A percentile compares a stretch with the other conserved stretches of the same genome.
phyloP scores from a whole-genome alignment of 202 grass and related monocot genomes.

The Zizania palustris region DNA sequence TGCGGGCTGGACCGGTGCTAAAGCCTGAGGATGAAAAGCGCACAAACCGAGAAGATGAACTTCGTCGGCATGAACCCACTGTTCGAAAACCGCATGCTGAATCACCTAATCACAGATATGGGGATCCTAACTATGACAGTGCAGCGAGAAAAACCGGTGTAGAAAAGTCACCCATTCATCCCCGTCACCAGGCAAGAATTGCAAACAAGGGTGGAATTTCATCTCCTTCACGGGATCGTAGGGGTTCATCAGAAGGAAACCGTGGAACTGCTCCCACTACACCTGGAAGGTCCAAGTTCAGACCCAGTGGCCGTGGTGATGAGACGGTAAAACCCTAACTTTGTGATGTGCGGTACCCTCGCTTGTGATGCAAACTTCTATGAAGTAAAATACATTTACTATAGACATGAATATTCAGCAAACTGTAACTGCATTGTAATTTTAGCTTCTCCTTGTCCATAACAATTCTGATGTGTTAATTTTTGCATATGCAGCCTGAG shows the following conservation, averaged over 20 bases:
- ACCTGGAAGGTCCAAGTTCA: constrained; percentile 66
- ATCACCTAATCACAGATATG: constrained; percentile 54
- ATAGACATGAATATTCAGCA: not conserved
- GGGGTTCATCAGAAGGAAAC: constrained; percentile 54
- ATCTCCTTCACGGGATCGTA: constrained; percentile 64
- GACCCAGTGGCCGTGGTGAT: constrained; percentile 53
- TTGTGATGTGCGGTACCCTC: not conserved
- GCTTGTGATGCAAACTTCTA: too few relatives aligned
- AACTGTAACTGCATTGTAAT: too few relatives aligned
- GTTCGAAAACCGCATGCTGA: constrained; percentile 45
- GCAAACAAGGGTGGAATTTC: constrained; percentile 58
- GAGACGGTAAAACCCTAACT: constrained; percentile 61
- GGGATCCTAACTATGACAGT: constrained; percentile 38
- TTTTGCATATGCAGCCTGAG: constrained; percentile 54
- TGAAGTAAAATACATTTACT: not conserved
- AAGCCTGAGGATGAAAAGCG: constrained; percentile 51
- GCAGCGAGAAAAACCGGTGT: constrained; percentile 35
- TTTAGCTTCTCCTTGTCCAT: not conserved
- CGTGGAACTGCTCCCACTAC: constrained; percentile 43
- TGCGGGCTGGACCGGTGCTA: constrained; percentile 33
- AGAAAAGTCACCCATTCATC: constrained; percentile 69
- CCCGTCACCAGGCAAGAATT: constrained; percentile 59
- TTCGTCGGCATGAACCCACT: constrained; percentile 35
- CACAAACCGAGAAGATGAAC: constrained; percentile 55
- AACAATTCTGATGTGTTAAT: constrained; percentile 3